Percentiles rank a stretch among this genome's conserved stretches.
phyloP scores from a whole-genome alignment of 2,329 filamentous ascomycete species.

The Colletotrichum sp. region DNA sequence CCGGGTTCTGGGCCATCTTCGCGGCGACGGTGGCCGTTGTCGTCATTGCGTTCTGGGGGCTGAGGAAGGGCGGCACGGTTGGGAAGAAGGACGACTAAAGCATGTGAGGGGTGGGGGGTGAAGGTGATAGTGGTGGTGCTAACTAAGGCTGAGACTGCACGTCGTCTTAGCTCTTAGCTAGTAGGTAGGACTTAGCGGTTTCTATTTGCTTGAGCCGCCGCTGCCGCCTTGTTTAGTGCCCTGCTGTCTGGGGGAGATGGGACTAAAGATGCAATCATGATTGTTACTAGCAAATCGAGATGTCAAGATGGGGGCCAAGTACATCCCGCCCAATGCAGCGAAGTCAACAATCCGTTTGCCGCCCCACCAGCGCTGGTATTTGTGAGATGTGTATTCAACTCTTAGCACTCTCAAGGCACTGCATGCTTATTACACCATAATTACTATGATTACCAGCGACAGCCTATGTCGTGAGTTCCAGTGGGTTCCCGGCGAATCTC shows the following conservation, averaged over 20 bases:
- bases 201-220: background rate
- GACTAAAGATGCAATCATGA: background rate
- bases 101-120: background rate
- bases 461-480: background rate
- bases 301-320: background rate
- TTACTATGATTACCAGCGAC: background rate
- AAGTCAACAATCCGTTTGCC: background rate
- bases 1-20: conserved; percentile 59
- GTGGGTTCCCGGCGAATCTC: rapidly evolving
- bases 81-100: conserved; percentile 45
- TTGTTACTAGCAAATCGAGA: background rate
- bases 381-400: background rate
- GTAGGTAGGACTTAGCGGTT: background rate
- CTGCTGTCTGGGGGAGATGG: background rate
- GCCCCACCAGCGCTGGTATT: background rate
- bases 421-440: background rate
- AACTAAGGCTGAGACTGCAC: background rate
- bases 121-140: background rate
- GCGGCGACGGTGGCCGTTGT: conserved; percentile 43
- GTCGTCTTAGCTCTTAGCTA: background rate
- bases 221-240: background rate
- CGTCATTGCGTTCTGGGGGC: conserved; percentile 42
- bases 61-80: conserved; percentile 52
- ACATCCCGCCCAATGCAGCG: background rate
- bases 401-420: background rate